Percentiles rank a stretch among this genome's conserved stretches.
phyloP scores from a whole-genome alignment of 2,329 filamentous ascomycete genomes.

The Gyromitra esculenta region DNA sequence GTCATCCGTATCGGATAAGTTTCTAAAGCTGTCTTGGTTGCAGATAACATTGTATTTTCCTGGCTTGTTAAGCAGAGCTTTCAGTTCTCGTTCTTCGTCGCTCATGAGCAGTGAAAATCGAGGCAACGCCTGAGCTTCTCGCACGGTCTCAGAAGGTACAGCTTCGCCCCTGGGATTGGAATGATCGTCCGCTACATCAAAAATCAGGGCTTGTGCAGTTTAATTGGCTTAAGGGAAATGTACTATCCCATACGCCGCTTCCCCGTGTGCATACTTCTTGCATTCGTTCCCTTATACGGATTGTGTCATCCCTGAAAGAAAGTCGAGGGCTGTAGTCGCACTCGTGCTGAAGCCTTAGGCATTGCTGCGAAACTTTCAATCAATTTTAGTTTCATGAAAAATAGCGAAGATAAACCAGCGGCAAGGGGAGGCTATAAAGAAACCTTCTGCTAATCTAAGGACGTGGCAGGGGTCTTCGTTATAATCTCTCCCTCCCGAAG shows the following conservation, averaged over 20 bases:
- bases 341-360: constrained; percentile 66
- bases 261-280: constrained; percentile 65
- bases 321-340: constrained; percentile 69
- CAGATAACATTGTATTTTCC: constrained; percentile 69
- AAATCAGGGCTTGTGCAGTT: constrained; percentile 21
- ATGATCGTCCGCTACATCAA: constrained; percentile 51
- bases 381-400: constrained; percentile 35
- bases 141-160: constrained; percentile 36
- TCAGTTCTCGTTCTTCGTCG: constrained; percentile 69
- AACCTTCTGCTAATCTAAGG: background rate
- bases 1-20: constrained; percentile 64
- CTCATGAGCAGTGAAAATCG: constrained; percentile 66
- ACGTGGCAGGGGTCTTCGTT: constrained; percentile 7
- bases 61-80: constrained; percentile 65
- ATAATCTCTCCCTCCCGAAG: constrained; percentile 11
- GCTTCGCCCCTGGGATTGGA: constrained; percentile 29
- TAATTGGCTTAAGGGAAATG: constrained; percentile 57
- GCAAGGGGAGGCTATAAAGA: constrained; percentile 35
- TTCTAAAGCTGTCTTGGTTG: constrained; percentile 67
- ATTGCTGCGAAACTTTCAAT: constrained; percentile 62
- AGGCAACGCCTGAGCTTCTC: constrained; percentile 64
- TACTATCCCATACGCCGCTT: constrained; percentile 69
- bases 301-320: constrained; percentile 68
- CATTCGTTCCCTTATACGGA: constrained; percentile 65
- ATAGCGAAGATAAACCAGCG: background rate